Evolutionary conservation across 371 early-diverging fungal species (phyloP), one percentile per base, ranked within the genome.

Genomic region (Apophysomyces elegans): DNA sequence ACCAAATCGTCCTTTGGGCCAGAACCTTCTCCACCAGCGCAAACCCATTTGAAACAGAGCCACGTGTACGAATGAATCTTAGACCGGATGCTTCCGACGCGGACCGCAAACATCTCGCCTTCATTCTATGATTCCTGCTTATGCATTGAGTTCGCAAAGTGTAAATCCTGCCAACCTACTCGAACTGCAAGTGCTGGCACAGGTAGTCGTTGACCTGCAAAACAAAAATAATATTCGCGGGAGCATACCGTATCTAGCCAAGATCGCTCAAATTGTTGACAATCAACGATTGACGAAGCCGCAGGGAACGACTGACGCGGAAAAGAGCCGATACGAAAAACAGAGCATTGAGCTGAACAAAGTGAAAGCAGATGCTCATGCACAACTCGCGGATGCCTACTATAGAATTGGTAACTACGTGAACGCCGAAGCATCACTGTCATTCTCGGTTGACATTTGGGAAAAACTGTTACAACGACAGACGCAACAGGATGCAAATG

Each of bases 231-330:
- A 77, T 50, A 67, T 74, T 32, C 45, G 59, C 37, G 76, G 73
- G 7, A 62, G 74, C 7, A 77, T 80, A 60, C 81, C 81, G 9
- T 80, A 77, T 57, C 39, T 77, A 9, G 76, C 81, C n/a, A 80
- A 80, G 41, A 74, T 80, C 12, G 76, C 69, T 5, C 81, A 80
- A 38, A 75, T 77, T 26, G 62, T 80, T 35, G 76, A 77, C n/a
- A 75, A 75, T 43, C 80, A 79, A 50, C 61, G 35, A 7, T 21
- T 71, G 47, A 58, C 45, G 35, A 50, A 43, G n/a, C 58, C 38
- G 37, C 36, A 7, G 26, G 38, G 9, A 50, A 50, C 47, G 7
- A 21, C 36, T 18, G 44, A 61, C 14, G 43, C 36, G 7, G 21
- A n/a, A 8, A 26, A 9, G 12, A 13, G 41, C 6, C 39, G 38